phyloP scores from a whole-genome alignment of 768 basidiomycete genomes.

The Phlegmacium glaucopus region DNA sequence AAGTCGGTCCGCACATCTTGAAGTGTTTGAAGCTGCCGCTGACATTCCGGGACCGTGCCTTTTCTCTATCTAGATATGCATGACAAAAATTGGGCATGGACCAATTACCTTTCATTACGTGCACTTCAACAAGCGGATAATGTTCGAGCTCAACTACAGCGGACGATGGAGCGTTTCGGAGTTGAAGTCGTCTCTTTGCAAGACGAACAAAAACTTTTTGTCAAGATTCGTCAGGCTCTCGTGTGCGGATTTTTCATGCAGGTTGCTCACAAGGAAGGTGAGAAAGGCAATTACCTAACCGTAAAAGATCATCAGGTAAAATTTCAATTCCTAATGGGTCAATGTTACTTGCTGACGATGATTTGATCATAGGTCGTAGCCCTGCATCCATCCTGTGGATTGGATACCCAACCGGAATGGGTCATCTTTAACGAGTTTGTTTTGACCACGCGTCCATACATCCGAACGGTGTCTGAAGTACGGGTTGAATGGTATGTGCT shows the following conservation, averaged over 20 bases:
- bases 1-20: slow-evolving; percentile 45
- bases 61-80: slow-evolving; percentile 48
- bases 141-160: slow-evolving; percentile 83
- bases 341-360: background rate
- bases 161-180: slow-evolving; percentile 90
- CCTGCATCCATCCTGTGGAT: slow-evolving; percentile 84
- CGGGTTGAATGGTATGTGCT: slow-evolving; percentile 72
- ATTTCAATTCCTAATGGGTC: background rate
- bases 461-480: slow-evolving; percentile 89
- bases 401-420: slow-evolving; percentile 89
- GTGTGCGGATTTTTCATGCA: slow-evolving; percentile 99
- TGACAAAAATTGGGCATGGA: slow-evolving; percentile 90
- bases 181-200: slow-evolving; percentile 66
- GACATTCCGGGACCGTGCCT: background rate
- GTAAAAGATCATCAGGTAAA: slow-evolving; percentile 92
- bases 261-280: slow-evolving; percentile 91
- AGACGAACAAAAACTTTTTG: slow-evolving; percentile 69
- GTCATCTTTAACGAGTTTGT: slow-evolving; percentile 95
- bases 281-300: slow-evolving; percentile 83
- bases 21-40: background rate
- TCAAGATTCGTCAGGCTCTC: slow-evolving; percentile 77
- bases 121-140: slow-evolving; percentile 91
- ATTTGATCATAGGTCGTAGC: slow-evolving; percentile 47
- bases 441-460: slow-evolving; percentile 82
- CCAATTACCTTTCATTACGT: slow-evolving; percentile 80